Conservation (phyloP, 2,329 filamentous ascomycete species). For the Ophiostoma sp. region DNA sequence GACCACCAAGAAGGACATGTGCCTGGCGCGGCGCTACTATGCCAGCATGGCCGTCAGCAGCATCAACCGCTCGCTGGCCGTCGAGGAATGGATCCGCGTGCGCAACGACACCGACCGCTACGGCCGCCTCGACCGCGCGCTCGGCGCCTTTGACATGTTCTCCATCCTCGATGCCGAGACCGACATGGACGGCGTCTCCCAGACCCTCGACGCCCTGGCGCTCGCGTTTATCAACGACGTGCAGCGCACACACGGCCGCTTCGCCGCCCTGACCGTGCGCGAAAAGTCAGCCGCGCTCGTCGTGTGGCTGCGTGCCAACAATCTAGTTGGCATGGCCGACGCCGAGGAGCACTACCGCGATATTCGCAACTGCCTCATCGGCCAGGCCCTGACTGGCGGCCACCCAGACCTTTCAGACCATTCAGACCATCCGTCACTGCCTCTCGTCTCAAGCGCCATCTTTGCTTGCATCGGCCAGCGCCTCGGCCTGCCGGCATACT, state of each 20-base stretch:
- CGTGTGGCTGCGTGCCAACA: constrained; percentile 61
- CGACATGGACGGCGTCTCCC: constrained; percentile 61
- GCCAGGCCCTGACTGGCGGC: constrained; percentile 64
- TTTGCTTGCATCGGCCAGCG: constrained; percentile 74
- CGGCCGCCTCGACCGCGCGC: constrained; percentile 58
- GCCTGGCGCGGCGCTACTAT: constrained; percentile 69
- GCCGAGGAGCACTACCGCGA: constrained; percentile 65
- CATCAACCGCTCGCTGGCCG: constrained; percentile 73
- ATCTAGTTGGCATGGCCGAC: constrained; percentile 66
- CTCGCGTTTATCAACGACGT: constrained; percentile 46
- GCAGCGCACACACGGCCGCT: constrained; percentile 41
- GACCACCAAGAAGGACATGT: constrained; percentile 59
- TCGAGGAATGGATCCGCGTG: constrained; percentile 68
- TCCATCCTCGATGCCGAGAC: constrained; percentile 65
- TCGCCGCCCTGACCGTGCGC: constrained; percentile 56
- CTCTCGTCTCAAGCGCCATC: constrained; percentile 80
- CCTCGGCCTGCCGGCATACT: constrained; percentile 69
- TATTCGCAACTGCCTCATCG: constrained; percentile 82
- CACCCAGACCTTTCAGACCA: constrained; percentile 42
- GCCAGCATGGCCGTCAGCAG: constrained; percentile 68
- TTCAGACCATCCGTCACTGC: constrained; percentile 65
- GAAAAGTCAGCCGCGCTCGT: constrained; percentile 64
- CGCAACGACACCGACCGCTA: constrained; percentile 34
- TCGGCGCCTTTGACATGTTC: constrained; percentile 87
- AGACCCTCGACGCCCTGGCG: constrained; percentile 59